These are phyloP conservation scores for Leccinum subtestaceum DNA, from an alignment of 768 basidiomycete species.

Conservation along the genomic window DNA sequence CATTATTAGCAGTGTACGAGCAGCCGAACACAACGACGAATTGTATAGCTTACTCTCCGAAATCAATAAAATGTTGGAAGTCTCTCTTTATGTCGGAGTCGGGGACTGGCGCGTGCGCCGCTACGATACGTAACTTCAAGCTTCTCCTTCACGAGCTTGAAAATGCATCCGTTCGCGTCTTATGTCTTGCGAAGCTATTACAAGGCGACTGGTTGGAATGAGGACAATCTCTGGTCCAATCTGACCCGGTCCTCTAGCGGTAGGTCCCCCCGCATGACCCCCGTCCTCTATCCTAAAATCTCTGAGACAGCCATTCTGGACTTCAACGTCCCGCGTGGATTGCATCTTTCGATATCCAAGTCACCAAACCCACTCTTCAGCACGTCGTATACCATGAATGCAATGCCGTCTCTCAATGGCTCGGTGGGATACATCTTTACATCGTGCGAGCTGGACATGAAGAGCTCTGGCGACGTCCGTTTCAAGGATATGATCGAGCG, in stretches of 20 bases:
- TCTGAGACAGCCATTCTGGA: conserved; percentile 73
- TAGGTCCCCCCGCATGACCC: conserved; percentile 34
- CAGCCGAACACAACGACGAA: no score
- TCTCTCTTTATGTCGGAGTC: no score
- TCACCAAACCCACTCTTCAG: conserved; percentile 86
- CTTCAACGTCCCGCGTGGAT: conserved; percentile 80
- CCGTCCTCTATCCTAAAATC: conserved; percentile 5
- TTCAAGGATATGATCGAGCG: conserved; percentile 90
- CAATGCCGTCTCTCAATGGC: conserved; percentile 89
- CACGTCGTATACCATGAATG: conserved; percentile 90
- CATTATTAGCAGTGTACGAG: no score
- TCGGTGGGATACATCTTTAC: conserved; percentile 93
- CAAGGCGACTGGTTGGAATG: conserved; percentile 93
- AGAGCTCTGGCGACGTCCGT: conserved; percentile 63
- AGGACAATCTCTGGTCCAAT: conserved; percentile 91
- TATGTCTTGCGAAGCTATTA: conserved; percentile 90
- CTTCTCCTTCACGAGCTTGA: background rate
- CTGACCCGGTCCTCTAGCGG: conserved; percentile 87
- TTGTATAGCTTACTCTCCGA: no score
- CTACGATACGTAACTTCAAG: background rate
- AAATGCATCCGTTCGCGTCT: conserved; percentile 83
- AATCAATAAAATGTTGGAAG: no score
- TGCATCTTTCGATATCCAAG: conserved; percentile 80
- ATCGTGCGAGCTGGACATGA: conserved; percentile 75
- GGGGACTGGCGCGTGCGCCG: no score